phyloP scores from a whole-genome alignment of 306 rosid genomes.

The Citrullus colocynthis region DNA sequence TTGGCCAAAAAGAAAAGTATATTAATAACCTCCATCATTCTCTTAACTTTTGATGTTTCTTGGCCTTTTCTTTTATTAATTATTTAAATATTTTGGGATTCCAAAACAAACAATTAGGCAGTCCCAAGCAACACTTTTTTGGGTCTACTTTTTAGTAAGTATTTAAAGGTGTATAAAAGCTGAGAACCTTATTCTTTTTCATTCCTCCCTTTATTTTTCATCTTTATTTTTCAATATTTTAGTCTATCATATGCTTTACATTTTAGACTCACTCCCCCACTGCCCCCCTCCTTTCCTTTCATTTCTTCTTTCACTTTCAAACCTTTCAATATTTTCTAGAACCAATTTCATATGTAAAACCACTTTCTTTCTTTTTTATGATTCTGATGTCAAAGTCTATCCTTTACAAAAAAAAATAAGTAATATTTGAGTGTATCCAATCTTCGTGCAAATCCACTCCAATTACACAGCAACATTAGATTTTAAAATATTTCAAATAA shows the following conservation, averaged over 20 bases:
- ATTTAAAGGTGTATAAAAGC: constrained; percentile 16
- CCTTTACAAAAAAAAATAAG: background rate
- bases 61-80: background rate
- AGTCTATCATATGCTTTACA: background rate
- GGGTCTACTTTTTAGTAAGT: background rate
- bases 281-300: too few species aligned
- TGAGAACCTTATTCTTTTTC: constrained; percentile 24
- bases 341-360: background rate
- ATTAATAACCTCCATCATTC: constrained; percentile 4
- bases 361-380: background rate
- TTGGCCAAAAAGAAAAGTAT: background rate
- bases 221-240: background rate
- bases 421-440: too few species aligned
- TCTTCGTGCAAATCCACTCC: too few species aligned
- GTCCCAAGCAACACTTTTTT: background rate
- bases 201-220: constrained; percentile 1
- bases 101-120: constrained; percentile 4
- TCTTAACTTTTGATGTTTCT: constrained; percentile 2
- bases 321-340: background rate
- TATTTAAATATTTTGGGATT: background rate
- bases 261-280: background rate
- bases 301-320: too few species aligned
- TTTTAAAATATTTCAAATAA: too few species aligned
- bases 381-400: background rate
- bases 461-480: too few species aligned